Conservation (phyloP, 192 early-diverging fungal genomes). For the Umbelopsis ramanniana region DNA sequence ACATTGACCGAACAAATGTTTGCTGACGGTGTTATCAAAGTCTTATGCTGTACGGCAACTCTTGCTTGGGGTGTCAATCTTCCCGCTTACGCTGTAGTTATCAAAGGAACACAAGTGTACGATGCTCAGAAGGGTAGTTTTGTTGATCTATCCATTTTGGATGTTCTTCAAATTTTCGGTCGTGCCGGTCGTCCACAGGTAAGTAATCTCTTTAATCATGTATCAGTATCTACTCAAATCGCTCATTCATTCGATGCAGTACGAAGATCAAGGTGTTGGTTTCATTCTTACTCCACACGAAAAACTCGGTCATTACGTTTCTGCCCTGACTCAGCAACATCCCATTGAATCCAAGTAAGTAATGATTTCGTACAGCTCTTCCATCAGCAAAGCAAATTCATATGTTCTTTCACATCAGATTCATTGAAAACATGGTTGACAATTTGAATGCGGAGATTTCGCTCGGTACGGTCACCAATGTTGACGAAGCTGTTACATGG, state of each 20-base stretch:
- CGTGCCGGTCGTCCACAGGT: constrained; percentile 93
- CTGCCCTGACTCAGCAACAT: constrained; percentile 92
- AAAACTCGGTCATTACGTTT: constrained; percentile 95
- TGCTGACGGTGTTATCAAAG: constrained; percentile 86
- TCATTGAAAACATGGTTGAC: constrained; percentile 84
- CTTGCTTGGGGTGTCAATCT: constrained; percentile 99
- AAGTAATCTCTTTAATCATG: not conserved
- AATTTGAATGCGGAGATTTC: constrained; percentile 97
- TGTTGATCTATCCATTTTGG: constrained; percentile 94
- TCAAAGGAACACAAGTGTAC: constrained; percentile 99
- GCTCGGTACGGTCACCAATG: constrained; percentile 86
- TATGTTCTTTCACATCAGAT: constrained; percentile 24
- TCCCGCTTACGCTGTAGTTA: constrained; percentile 97
- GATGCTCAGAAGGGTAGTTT: constrained; percentile 93
- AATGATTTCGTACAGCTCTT: not conserved
- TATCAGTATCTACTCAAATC: not conserved
- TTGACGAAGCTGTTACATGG: constrained; percentile 96
- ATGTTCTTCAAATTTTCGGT: constrained; percentile 98
- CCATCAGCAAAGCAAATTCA: not conserved
- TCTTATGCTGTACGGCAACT: constrained; percentile 95
- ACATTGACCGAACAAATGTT: constrained; percentile 95
- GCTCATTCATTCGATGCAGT: constrained; percentile 34
- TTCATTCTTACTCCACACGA: constrained; percentile 94
- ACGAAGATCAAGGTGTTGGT: constrained; percentile 94
- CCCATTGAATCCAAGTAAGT: constrained; percentile 93